Evolutionary conservation across 805 yeast species (phyloP).

Genomic region (Saccharomycopsis guyanensis): DNA sequence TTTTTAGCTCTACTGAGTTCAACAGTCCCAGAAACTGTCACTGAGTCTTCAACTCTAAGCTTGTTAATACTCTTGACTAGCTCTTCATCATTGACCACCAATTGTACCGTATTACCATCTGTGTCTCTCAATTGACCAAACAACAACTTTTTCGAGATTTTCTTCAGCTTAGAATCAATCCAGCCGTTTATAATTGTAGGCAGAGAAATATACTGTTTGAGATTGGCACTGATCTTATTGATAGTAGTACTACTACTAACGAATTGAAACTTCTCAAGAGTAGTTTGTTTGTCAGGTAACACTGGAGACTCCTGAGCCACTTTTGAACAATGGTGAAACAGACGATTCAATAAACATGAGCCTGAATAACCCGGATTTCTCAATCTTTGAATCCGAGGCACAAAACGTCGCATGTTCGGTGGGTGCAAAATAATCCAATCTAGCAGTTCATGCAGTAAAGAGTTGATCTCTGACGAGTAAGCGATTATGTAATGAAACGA

Average conservation of each 20-base stretch:
- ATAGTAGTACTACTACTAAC: slow-evolving; percentile 24
- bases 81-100: slow-evolving; percentile 35
- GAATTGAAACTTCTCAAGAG: slow-evolving; percentile 21
- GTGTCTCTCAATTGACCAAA: slow-evolving; percentile 75
- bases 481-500: too few relatives aligned
- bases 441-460: too few relatives aligned
- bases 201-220: slow-evolving; percentile 11
- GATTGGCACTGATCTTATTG: slow-evolving; percentile 1
- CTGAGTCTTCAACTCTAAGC: slow-evolving; percentile 66
- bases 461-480: too few relatives aligned
- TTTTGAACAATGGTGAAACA: too few relatives aligned
- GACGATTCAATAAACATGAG: too few relatives aligned
- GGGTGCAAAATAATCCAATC: too few relatives aligned
- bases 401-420: too few relatives aligned
- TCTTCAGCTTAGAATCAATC: slow-evolving; percentile 68
- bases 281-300: slow-evolving; percentile 4
- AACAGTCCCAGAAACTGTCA: slow-evolving; percentile 54
- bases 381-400: too few relatives aligned
- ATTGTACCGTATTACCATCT: slow-evolving; percentile 59
- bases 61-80: slow-evolving; percentile 34
- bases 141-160: slow-evolving; percentile 51
- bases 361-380: neutral
- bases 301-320: neutral
- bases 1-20: slow-evolving; percentile 28
- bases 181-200: slow-evolving; percentile 67